Evolutionary conservation across 73 alveolate genomes (phyloP).

Genomic region (Urostyla sp.): DNA sequence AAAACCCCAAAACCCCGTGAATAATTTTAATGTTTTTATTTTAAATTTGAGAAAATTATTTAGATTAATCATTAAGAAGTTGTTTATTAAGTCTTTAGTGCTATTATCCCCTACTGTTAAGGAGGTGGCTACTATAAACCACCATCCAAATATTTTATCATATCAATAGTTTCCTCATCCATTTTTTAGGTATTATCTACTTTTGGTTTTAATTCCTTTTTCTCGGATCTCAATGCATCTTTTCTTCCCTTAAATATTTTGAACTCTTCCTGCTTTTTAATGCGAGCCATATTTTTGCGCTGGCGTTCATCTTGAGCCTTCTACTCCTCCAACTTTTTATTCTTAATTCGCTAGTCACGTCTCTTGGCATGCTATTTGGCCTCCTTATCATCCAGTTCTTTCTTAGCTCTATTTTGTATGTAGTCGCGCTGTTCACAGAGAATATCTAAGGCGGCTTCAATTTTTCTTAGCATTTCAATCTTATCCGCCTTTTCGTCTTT

Average conservation of each 20-base stretch:
- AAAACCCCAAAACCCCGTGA: no score
- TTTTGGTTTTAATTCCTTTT: slow-evolving; percentile 25
- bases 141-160: slow-evolving; percentile 4
- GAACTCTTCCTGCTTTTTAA: neutral
- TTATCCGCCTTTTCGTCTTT: slow-evolving; percentile 28
- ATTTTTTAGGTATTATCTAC: neutral
- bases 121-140: no score
- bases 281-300: slow-evolving; percentile 6
- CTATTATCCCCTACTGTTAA: no score
- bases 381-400: slow-evolving; percentile 23
- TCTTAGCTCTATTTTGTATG: neutral
- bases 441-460: neutral
- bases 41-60: no score
- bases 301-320: slow-evolving; percentile 12
- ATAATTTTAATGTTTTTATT: no score
- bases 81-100: no score
- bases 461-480: slow-evolving; percentile 35
- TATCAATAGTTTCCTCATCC: slow-evolving; percentile 9
- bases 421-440: slow-evolving; percentile 27
- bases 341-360: slow-evolving; percentile 1
- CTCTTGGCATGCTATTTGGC: neutral
- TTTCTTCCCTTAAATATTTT: slow-evolving; percentile 31
- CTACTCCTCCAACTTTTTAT: neutral
- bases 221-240: slow-evolving; percentile 26
- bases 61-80: no score